A percentile compares a stretch with the other conserved stretches of the same genome.
These are phyloP conservation scores for Aspergillaceae sp. DNA, from an alignment of 2,329 filamentous ascomycete species.

Conservation along the genomic window DNA sequence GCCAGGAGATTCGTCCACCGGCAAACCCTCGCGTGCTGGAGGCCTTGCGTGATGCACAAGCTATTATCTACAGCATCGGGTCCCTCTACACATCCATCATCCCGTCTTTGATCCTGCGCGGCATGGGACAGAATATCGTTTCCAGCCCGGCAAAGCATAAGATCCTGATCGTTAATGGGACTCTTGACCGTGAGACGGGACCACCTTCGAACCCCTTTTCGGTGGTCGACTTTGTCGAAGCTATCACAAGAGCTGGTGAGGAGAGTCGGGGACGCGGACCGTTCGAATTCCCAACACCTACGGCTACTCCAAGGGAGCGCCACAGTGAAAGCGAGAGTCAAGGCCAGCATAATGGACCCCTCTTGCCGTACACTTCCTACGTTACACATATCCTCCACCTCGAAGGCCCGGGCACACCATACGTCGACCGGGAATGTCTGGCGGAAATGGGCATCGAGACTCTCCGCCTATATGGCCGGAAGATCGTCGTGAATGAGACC, in stretches of 20 bases:
- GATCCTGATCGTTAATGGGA: slow-evolving; percentile 77
- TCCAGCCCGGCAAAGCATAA: slow-evolving; percentile 52
- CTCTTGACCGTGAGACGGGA: slow-evolving; percentile 77
- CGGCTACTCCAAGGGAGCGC: too few relatives aligned
- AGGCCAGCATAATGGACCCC: slow-evolving; percentile 1
- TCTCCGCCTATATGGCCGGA: slow-evolving; percentile 66
- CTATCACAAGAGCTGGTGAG: slow-evolving; percentile 65
- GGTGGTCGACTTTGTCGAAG: slow-evolving; percentile 71
- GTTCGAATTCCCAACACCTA: slow-evolving; percentile 2
- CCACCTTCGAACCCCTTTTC: slow-evolving; percentile 57
- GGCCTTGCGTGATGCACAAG: slow-evolving; percentile 55
- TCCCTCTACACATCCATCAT: slow-evolving; percentile 84
- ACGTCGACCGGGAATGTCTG: slow-evolving; percentile 59
- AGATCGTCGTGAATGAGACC: slow-evolving; percentile 27
- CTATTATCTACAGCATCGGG: slow-evolving; percentile 86
- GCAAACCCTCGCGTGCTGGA: slow-evolving; percentile 73
- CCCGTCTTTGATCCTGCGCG: slow-evolving; percentile 69
- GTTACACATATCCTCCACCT: slow-evolving; percentile 80
- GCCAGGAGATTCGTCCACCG: slow-evolving; percentile 82
- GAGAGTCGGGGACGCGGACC: slow-evolving; percentile 50
- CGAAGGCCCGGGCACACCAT: slow-evolving; percentile 60
- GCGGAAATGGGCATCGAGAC: slow-evolving; percentile 63
- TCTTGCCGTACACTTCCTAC: slow-evolving; percentile 55
- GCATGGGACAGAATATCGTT: slow-evolving; percentile 59
- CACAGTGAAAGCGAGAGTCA: too few relatives aligned